Evolutionary conservation across 768 basidiomycete genomes (phyloP), one percentile per base, ranked within the genome.

Genomic region (Lentinula lateritia): DNA sequence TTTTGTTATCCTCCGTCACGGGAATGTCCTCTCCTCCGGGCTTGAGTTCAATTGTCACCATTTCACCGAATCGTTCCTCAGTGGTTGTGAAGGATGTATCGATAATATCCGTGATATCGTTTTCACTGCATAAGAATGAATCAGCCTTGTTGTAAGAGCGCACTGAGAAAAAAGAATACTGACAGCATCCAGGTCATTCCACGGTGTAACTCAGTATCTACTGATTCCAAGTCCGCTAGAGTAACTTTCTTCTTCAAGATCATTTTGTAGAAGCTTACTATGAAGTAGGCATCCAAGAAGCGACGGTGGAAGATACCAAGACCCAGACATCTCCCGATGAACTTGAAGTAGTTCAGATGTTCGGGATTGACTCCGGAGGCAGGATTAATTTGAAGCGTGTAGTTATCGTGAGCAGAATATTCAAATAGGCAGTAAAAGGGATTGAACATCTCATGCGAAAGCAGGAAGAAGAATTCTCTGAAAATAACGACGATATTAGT

Each of bases 381-480:
- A 12, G 96, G 96, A 76, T 98, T 98, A 75, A 99, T 98, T 75
- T 99, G 97, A 34, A 99, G 88, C 9, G 97, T 98, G 72, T 99
- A 99, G 76, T 99, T 98, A 81, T 98, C 97, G 78, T 98, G 96
- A 18, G 97, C 97, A 1, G 97, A 98, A 75, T 99, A 99, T 77
- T 99, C 97, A 76, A 99, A 99, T 10, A 99, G 81, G 74, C 97
- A 98, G 77, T 99, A 98, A 83, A 99, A 98, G 23, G 97, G 97
- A 75, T 98, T 97, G 82, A 99, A 98, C 97, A 99, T 98, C 76
- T 98, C 97, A 73, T 99, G 97, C 38, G 96, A 98, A 52, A 99
- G 83, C 61, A 99, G 79, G 90, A 98, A 99, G 84, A 99, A 99
- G 82, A 98, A 99, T 77, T 99, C 97, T 80, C 95, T 96, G 75